Evolutionary conservation across 31 red algal species (phyloP), one percentile per base, ranked within the genome.

Genomic region (Endocladia muricata): DNA sequence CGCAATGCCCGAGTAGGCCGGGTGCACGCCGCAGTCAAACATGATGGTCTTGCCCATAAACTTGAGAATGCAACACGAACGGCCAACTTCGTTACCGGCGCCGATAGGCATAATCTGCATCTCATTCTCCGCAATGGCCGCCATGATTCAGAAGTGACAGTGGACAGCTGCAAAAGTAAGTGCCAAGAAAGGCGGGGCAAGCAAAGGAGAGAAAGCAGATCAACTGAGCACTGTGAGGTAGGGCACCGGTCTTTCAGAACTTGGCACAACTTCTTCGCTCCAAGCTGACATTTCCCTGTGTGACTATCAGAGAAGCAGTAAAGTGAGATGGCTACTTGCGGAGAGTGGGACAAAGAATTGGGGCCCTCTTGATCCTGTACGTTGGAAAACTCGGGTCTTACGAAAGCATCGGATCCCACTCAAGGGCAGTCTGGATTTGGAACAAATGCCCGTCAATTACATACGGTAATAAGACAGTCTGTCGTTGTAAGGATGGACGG

Each of bases 21-120:
- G 97, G 61, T 99, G 97, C 49, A 99, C 97, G 21, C 97, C 97
- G 71, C 97, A 99, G 61, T 99, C 97, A 71, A 99, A 94, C 89
- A 99, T 87, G 37, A 99, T 79, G 9, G 90, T 99, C 62, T 99
- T 99, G 15, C 91, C 85, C 86, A 91, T 96, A 51, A 93, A 99
- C 54, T 88, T 91, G 34, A 99, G 43, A 52, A 99, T 78, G 73
- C 88, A 87, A 73, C 97, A 99, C 32, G 97, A 99, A 25, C 97
- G 85, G 28, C 97, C 97, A n/a, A 99, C 97, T 70, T 99, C 97
- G 51, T 85, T 78, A 21, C 97, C 97, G 7, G 93, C 97, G 30
- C 97, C 97, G 29, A 99, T 79, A 2, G 97, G 97, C 49, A 82
- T 99, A 34, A 99, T 89, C 59, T 95, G 58, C 90, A 93, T 93